A percentile compares a stretch with the other conserved stretches of the same genome.
Evolutionary conservation across 2,329 filamentous ascomycete genomes (phyloP).

Genomic region (Venturia pyrina): DNA sequence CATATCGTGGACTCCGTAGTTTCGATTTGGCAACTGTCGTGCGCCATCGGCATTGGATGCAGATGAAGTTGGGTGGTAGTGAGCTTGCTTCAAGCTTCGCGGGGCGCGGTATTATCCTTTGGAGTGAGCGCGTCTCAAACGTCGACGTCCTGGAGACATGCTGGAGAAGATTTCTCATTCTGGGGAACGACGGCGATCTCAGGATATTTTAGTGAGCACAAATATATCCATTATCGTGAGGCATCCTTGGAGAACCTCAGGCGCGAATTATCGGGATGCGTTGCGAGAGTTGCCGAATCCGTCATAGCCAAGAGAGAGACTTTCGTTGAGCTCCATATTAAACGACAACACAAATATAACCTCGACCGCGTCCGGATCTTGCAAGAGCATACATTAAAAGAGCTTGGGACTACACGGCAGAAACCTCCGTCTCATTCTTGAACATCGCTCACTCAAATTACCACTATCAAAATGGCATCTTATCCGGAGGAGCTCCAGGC

Average conservation of each 20-base stretch:
- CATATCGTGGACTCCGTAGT: not conserved
- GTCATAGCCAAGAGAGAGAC: not conserved
- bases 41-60: conserved; percentile 23
- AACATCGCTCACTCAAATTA: not conserved
- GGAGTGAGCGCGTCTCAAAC: conserved; percentile 17
- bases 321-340: conserved; percentile 3
- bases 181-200: conserved; percentile 14
- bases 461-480: not conserved
- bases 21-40: conserved; percentile 15
- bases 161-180: conserved; percentile 32
- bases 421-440: not conserved
- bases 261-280: not conserved
- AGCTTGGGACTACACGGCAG: not conserved
- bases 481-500: conserved; percentile 28
- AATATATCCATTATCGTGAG: not conserved
- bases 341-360: not conserved
- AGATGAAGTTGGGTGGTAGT: conserved; percentile 18
- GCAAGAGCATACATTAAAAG: not conserved
- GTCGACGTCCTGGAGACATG: conserved; percentile 27
- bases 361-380: not conserved
- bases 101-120: conserved; percentile 13
- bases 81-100: conserved; percentile 13
- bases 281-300: not conserved
- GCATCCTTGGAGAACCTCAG: not conserved
- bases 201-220: not conserved